These are phyloP conservation scores for Saccharomyces hybrid DNA, from an alignment of 1,139 yeast genomes.

Conservation along the genomic window DNA sequence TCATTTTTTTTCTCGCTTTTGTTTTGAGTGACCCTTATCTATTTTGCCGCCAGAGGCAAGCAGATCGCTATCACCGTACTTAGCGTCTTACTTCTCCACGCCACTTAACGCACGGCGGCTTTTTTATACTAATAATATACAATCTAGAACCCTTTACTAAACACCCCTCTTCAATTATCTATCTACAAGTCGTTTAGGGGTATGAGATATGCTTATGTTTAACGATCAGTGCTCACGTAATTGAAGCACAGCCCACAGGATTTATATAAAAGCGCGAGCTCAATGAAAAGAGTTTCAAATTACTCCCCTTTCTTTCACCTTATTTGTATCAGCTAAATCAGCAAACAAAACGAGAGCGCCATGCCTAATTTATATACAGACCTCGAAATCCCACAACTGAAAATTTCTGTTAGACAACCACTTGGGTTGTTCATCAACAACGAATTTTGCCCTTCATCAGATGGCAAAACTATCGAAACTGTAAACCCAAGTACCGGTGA, in stretches of 20 bases:
- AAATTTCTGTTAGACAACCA: conserved; percentile 45
- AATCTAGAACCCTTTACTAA: not conserved
- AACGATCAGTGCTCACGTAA: not conserved
- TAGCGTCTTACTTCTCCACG: not conserved
- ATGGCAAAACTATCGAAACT: conserved; percentile 48
- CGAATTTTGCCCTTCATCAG: conserved; percentile 44
- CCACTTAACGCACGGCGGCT: not conserved
- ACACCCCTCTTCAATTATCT: not conserved
- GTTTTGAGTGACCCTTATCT: not conserved
- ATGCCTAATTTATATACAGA: conserved; percentile 4
- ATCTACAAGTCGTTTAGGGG: not conserved
- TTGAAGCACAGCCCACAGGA: not conserved
- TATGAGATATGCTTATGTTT: not conserved
- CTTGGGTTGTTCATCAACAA: conserved; percentile 61
- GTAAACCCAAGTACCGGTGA: conserved; percentile 65
- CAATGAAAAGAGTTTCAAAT: not conserved
- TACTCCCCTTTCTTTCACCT: not conserved
- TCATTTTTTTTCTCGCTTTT: not conserved
- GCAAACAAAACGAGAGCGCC: not conserved
- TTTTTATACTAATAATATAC: not conserved
- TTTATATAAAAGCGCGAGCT: not conserved
- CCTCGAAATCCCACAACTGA: conserved; percentile 16
- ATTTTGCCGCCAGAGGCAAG: not conserved
- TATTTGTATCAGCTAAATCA: not conserved
- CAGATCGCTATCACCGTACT: not conserved